Base-by-base conservation (phyloP, 1,139 yeast genomes). In the Kodamaea anthophila region DNA sequence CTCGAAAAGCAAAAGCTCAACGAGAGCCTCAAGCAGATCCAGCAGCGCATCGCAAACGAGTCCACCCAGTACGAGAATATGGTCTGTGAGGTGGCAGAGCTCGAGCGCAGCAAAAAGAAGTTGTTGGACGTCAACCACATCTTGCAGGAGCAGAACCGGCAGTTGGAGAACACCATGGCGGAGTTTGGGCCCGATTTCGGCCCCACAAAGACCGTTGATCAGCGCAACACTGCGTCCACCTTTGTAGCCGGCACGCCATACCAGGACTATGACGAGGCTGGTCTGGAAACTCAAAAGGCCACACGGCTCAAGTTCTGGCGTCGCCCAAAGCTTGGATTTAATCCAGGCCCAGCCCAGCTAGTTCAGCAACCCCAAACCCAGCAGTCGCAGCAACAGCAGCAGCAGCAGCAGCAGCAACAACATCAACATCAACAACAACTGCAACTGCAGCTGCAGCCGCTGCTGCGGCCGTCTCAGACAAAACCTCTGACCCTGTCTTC, bases 271-370 rank as follows among this genome's bases (percentile, higher is more conserved):
- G 33, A 27, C n/a, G 66, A 58, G 4, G 66, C 62, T n/a, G 44
- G 43, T 9, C 48, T 47, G 2, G 71, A 65, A 30, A 53, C 70
- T 1, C 67, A 63, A 33, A 62, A 60, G 41, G 71, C 73, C 4
- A 65, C 71, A 1, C 52, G 67, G 35, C 53, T 68, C 38, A 69
- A 60, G 43, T 74, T 74, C 46, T 74, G 80, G 80, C 60, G 74
- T 47, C 54, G 74, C 39, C 71, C 74, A 4, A 66, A 60, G 41
- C 50, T 56, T 7, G 47, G 51, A 2, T 34, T 36, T 21, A 37
- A 21, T 10, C 31, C 31, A n/a, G 23, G 21, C 12, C 22, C 37
- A 30, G 4, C 33, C 44, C 12, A 38, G 39, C n/a, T 32, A 39
- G 28, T 41, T 33, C n/a, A 34, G 18, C 30, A 24, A 15, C 18